Percentiles rank a stretch among this genome's conserved stretches.
Evolutionary conservation across 163 green algal species (phyloP).

Genomic region (Chloromonas sp.): DNA sequence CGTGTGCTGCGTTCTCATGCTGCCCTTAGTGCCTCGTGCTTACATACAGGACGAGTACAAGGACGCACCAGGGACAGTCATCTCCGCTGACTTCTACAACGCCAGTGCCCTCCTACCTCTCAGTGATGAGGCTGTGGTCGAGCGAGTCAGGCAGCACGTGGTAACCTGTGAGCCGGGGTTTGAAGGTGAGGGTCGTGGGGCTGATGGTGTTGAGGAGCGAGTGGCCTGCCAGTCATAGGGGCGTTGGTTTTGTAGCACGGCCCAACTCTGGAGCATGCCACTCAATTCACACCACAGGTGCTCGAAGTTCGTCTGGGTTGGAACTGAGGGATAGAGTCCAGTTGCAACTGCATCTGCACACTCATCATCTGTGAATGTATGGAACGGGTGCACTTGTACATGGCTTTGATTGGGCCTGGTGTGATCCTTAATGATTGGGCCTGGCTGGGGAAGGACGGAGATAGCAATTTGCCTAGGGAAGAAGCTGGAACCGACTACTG

Average conservation of each 20-base stretch:
- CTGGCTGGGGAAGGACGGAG: too few relatives aligned
- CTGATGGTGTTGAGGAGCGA: not conserved
- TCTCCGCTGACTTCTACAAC: slow-evolving; percentile 89
- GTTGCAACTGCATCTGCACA: too few relatives aligned
- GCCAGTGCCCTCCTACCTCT: slow-evolving; percentile 72
- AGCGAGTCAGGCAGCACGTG: slow-evolving; percentile 63
- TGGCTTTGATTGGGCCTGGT: too few relatives aligned
- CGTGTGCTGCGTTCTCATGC: not conserved
- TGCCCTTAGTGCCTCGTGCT: not conserved
- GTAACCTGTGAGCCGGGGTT: slow-evolving; percentile 75
- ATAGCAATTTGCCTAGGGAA: too few relatives aligned
- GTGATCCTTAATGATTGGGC: too few relatives aligned
- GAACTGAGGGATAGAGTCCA: too few relatives aligned
- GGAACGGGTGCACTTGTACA: too few relatives aligned
- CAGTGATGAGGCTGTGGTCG: slow-evolving; percentile 75
- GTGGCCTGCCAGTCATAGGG: not conserved
- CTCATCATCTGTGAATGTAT: too few relatives aligned
- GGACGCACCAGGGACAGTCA: slow-evolving; percentile 65
- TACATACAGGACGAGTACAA: slow-evolving; percentile 81
- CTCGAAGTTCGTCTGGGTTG: too few relatives aligned
- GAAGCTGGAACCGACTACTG: too few relatives aligned
- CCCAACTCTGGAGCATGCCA: not conserved
- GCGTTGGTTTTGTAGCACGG: not conserved
- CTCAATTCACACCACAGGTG: too few relatives aligned
- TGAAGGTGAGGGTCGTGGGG: slow-evolving; percentile 16